Evolutionary conservation across 2,329 filamentous ascomycete genomes (phyloP).

Genomic region (Phaeosphaeria sp.): DNA sequence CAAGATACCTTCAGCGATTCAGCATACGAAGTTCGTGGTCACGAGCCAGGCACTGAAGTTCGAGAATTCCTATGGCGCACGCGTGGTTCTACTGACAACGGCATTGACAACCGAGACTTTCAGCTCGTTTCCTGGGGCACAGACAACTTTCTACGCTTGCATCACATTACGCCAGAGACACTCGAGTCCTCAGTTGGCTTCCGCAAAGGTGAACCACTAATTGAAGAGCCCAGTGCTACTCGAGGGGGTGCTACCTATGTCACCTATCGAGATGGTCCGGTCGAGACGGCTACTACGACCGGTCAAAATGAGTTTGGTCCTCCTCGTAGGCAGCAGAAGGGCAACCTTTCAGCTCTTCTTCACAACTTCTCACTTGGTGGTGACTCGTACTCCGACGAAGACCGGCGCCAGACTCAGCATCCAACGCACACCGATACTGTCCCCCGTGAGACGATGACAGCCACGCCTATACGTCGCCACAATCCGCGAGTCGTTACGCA

Average conservation of each 20-base stretch:
- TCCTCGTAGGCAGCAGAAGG: slow-evolving; percentile 26
- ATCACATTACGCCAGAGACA: slow-evolving; percentile 71
- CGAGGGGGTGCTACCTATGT: slow-evolving; percentile 85
- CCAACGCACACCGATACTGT: slow-evolving; percentile 7
- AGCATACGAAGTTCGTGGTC: slow-evolving; percentile 59
- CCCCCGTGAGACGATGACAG: slow-evolving; percentile 53
- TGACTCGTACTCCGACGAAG: slow-evolving; percentile 13
- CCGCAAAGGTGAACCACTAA: slow-evolving; percentile 69
- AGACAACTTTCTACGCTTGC: slow-evolving; percentile 81
- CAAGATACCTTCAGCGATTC: slow-evolving; percentile 37
- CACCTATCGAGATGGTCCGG: slow-evolving; percentile 71
- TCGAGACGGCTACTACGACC: slow-evolving; percentile 21
- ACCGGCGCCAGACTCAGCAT: slow-evolving; percentile 12
- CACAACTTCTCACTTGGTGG: slow-evolving; percentile 28
- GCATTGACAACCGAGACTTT: slow-evolving; percentile 84
- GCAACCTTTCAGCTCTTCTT: slow-evolving; percentile 35
- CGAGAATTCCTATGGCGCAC: slow-evolving; percentile 93
- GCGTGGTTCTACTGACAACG: slow-evolving; percentile 69
- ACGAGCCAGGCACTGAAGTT: slow-evolving; percentile 64
- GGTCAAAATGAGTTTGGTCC: slow-evolving; percentile 24
- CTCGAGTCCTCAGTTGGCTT: slow-evolving; percentile 73
- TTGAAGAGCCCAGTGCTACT: slow-evolving; percentile 73
- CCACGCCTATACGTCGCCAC: slow-evolving; percentile 57
- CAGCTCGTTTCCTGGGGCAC: slow-evolving; percentile 93
- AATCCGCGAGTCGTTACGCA: slow-evolving; percentile 61